A percentile compares a stretch with the other conserved stretches of the same genome.
phyloP scores from a whole-genome alignment of 1,284 basidiomycete genomes.

The Leccinum subspadiceum region DNA sequence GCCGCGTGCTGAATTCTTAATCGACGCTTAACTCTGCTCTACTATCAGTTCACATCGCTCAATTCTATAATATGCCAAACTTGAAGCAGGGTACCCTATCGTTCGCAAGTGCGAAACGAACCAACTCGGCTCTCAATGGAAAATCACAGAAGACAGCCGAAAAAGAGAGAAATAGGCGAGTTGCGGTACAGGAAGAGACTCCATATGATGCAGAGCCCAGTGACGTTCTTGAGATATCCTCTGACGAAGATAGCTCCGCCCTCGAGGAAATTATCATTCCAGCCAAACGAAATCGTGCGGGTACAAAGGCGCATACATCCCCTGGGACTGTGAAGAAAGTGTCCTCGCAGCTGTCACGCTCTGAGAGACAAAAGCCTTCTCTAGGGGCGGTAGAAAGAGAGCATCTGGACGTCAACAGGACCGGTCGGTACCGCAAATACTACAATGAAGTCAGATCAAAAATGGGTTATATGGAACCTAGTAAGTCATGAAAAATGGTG shows the following conservation, averaged over 20 bases:
- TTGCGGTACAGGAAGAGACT: background rate
- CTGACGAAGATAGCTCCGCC: slow-evolving; percentile 17
- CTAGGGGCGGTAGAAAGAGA: slow-evolving; percentile 9
- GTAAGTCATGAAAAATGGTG: slow-evolving; percentile 43
- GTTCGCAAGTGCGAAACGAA: slow-evolving; percentile 52
- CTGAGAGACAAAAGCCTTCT: slow-evolving; percentile 7
- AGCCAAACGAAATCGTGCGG: slow-evolving; percentile 22
- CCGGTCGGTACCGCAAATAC: slow-evolving; percentile 48
- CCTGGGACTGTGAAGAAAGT: slow-evolving; percentile 2
- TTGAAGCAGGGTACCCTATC: slow-evolving; percentile 49
- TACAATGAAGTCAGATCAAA: slow-evolving; percentile 43
- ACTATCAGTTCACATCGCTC: slow-evolving; percentile 8
- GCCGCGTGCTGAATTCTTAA: background rate
- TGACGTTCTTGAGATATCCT: slow-evolving; percentile 16
- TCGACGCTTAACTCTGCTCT: background rate
- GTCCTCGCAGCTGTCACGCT: background rate
- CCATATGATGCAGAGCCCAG: background rate
- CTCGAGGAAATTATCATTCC: slow-evolving; percentile 10
- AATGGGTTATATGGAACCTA: slow-evolving; percentile 56
- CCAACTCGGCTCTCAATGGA: slow-evolving; percentile 33
- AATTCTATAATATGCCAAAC: slow-evolving; percentile 9
- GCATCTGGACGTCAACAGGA: slow-evolving; percentile 34
- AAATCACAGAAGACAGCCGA: slow-evolving; percentile 34
- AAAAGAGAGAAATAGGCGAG: slow-evolving; percentile 14
- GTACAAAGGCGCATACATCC: slow-evolving; percentile 10